Evolutionary conservation across 2,329 filamentous ascomycete genomes (phyloP), one percentile per base, ranked within the genome.

Genomic region (Aspergillus melleus): DNA sequence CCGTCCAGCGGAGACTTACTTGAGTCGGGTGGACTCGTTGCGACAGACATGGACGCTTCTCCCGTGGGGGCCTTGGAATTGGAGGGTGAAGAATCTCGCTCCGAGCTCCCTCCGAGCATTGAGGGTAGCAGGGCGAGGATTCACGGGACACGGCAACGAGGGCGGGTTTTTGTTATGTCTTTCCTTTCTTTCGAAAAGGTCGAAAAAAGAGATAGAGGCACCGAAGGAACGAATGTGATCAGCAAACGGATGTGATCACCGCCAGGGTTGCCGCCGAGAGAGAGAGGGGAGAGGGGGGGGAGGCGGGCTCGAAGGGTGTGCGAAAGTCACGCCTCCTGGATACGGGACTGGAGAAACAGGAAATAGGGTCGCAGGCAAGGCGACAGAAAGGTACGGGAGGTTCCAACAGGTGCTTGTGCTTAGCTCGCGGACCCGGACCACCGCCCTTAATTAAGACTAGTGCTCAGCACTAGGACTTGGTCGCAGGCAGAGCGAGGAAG

Each of bases 31-130:
- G 61, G 64, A 29, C 65, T 64, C 55, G 73, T 64, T 60, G 64
- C 62, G 64, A 72, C 57, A 67, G 70, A 64, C 73, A 77, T 77
- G 67, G 72, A 65, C 64, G 66, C 69, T 67, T 73, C 67, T 68
- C 67, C 67, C 59, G 64, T 62, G 54, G 70, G 63, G 61, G 67
- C 63, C 62, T 67, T 66, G 50, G 69, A 70, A 66, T 68, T 70
- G 59, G 68, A 68, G 61, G 66, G 65, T 58, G 67, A 68, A 60
- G 68, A 66, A 69, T 69, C 65, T 67, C 66, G 70, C 67, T 69
- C 68, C 59, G 67, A 68, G 64, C 68, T 74, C 64, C 68, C 69
- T 70, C 70, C 70, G 67, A 69, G 64, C 72, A 76, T 74, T 67
- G 69, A 65, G 69, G 67, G 61, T 68, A 65, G 68, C 63, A 62